Percentiles rank a stretch among this genome's conserved stretches.
Conservation (phyloP, 2,329 filamentous ascomycete species). For the Diaporthe sp. region DNA sequence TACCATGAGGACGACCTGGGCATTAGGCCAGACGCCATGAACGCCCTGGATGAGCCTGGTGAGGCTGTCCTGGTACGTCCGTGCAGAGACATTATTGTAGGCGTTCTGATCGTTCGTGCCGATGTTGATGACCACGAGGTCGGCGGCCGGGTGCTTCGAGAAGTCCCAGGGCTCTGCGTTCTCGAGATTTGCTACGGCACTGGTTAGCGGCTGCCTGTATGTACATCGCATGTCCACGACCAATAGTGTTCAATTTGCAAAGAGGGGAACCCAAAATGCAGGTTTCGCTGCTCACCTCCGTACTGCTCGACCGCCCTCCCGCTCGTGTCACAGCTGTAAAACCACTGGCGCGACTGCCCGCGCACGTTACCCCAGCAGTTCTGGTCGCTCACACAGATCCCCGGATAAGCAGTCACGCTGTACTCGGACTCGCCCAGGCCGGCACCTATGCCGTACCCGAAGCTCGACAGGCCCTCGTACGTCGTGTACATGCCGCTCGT, state of each 20-base stretch:
- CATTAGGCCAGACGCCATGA: conserved; percentile 60
- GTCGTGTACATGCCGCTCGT: conserved; percentile 69
- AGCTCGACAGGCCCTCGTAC: conserved; percentile 70
- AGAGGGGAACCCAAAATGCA: background rate
- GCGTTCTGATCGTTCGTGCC: conserved; percentile 59
- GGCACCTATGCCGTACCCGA: conserved; percentile 67
- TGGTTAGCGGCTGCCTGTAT: background rate
- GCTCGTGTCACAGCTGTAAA: conserved; percentile 67
- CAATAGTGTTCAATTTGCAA: too few species aligned
- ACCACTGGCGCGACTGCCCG: conserved; percentile 69
- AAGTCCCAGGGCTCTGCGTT: conserved; percentile 62
- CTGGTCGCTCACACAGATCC: conserved; percentile 69
- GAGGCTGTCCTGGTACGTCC: conserved; percentile 56
- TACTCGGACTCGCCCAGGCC: conserved; percentile 72
- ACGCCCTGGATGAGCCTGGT: conserved; percentile 61
- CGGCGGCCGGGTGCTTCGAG: conserved; percentile 55
- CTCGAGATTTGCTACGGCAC: conserved; percentile 44
- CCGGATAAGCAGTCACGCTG: conserved; percentile 69
- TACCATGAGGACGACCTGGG: conserved; percentile 61
- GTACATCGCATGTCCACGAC: background rate
- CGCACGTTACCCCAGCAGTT: conserved; percentile 67
- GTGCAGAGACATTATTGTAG: conserved; percentile 52
- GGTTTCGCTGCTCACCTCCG: conserved; percentile 51
- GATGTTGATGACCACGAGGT: conserved; percentile 61
- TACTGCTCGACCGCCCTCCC: conserved; percentile 59